phyloP scores from a whole-genome alignment of 2,329 filamentous ascomycete species.

The Plectosphaerella plurivora region DNA sequence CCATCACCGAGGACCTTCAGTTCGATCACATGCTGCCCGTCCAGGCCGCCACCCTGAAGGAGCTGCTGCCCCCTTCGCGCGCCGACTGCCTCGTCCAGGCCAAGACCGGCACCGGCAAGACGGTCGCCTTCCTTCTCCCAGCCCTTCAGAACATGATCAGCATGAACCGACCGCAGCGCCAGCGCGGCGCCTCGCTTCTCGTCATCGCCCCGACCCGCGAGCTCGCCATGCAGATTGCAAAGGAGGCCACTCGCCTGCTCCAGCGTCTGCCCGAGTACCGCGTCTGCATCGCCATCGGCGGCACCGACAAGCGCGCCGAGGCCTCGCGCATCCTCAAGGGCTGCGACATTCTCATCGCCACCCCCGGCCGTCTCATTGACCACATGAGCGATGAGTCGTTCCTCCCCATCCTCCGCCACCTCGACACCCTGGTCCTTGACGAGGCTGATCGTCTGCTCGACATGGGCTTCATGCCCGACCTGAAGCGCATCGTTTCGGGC shows the following conservation, averaged over 20 bases:
- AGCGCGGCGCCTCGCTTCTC: slow-evolving; percentile 50
- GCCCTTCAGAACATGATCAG: slow-evolving; percentile 71
- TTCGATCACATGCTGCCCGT: slow-evolving; percentile 52
- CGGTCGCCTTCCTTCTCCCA: slow-evolving; percentile 77
- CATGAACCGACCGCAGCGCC: slow-evolving; percentile 22
- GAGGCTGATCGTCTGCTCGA: slow-evolving; percentile 80
- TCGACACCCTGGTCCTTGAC: slow-evolving; percentile 79
- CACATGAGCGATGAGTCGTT: slow-evolving; percentile 72
- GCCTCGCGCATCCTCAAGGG: slow-evolving; percentile 66
- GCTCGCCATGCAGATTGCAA: slow-evolving; percentile 64
- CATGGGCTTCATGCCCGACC: slow-evolving; percentile 75
- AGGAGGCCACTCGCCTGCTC: slow-evolving; percentile 67
- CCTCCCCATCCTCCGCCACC: slow-evolving; percentile 57
- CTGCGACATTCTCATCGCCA: slow-evolving; percentile 77
- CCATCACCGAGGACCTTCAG: slow-evolving; percentile 42
- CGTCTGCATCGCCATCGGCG: slow-evolving; percentile 75
- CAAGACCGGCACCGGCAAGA: slow-evolving; percentile 86
- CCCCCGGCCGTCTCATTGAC: slow-evolving; percentile 73
- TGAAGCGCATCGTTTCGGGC: slow-evolving; percentile 71
- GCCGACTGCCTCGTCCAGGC: slow-evolving; percentile 68
- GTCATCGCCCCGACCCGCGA: slow-evolving; percentile 69
- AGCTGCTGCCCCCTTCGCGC: slow-evolving; percentile 39
- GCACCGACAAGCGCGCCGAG: slow-evolving; percentile 68
- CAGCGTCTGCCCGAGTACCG: slow-evolving; percentile 70
- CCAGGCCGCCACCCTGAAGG: slow-evolving; percentile 45